A percentile compares a stretch with the other conserved stretches of the same genome.
Conservation (phyloP, 108 stramenopile genomes). For the Cyclostephanos tholiformis region DNA sequence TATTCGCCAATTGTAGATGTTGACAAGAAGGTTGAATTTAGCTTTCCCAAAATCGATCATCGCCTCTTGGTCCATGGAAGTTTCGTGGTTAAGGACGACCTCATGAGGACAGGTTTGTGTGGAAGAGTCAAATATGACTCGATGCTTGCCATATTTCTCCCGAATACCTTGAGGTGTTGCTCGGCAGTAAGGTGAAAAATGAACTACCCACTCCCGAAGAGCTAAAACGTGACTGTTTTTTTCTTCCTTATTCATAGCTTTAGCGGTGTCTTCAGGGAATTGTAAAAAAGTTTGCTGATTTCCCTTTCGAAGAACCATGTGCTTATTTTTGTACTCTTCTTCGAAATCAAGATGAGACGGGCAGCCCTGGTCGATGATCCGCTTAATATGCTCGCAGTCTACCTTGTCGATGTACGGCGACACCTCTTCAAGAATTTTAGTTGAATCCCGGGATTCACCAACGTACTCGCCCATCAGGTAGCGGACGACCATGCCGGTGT, state of each 20-base stretch:
- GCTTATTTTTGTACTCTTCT: neutral
- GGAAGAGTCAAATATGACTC: neutral
- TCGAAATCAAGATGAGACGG: neutral
- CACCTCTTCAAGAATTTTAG: neutral
- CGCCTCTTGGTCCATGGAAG: neutral
- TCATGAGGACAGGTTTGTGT: neutral
- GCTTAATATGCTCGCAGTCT: neutral
- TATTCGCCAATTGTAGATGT: slow-evolving; percentile 2
- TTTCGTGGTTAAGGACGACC: neutral
- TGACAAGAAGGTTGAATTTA: neutral
- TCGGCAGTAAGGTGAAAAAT: slow-evolving; percentile 5
- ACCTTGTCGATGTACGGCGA: neutral
- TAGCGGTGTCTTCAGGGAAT: neutral
- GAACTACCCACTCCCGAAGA: neutral
- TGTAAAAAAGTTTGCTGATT: slow-evolving; percentile 1
- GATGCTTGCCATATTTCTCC: neutral
- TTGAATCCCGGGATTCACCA: neutral
- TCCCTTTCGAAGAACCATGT: neutral
- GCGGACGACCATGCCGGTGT: too few relatives aligned
- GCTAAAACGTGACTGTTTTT: slow-evolving; percentile 13
- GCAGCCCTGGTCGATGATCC: neutral
- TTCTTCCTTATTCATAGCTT: slow-evolving; percentile 25
- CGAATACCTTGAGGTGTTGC: slow-evolving; percentile 9
- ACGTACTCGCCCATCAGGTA: slow-evolving; percentile 5
- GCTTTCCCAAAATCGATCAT: neutral